Percentiles rank a stretch among this genome's conserved stretches.
Evolutionary conservation across 768 basidiomycete genomes (phyloP).

Genomic region (Cystofilobasidium ferigula): DNA sequence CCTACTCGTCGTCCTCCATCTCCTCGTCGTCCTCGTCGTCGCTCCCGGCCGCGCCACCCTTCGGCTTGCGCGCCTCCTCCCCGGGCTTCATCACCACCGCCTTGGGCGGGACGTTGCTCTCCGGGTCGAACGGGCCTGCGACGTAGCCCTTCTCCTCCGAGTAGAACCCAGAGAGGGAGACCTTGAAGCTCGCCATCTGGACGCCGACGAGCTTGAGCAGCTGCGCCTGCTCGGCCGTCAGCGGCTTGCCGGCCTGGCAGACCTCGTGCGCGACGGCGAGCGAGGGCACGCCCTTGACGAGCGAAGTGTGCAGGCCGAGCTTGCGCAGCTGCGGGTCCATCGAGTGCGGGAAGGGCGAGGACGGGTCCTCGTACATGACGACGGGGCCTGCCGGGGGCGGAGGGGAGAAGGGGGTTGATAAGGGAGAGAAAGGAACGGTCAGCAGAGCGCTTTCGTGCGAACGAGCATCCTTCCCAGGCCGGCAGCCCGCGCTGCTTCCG

Average conservation of each 20-base stretch:
- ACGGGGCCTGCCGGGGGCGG: neutral
- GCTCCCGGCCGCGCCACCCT: neutral
- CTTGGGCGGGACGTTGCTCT: neutral
- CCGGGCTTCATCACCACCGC: neutral
- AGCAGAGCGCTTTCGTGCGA: too few relatives aligned
- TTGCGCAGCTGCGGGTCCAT: constrained; percentile 94
- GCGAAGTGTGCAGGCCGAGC: constrained; percentile 66
- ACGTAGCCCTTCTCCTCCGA: constrained; percentile 15
- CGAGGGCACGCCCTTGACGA: constrained; percentile 80
- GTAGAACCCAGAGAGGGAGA: constrained; percentile 18
- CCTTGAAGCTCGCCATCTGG: constrained; percentile 55
- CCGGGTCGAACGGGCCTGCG: constrained; percentile 13
- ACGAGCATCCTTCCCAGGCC: too few relatives aligned
- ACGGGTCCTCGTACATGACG: constrained; percentile 46
- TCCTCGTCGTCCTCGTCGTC: neutral
- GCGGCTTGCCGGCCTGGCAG: constrained; percentile 65
- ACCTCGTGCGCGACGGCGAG: constrained; percentile 63
- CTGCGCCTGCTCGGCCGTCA: constrained; percentile 81
- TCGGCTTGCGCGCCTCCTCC: neutral
- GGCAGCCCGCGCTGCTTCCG: too few relatives aligned
- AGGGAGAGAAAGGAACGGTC: constrained; percentile 47
- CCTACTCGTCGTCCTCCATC: constrained; percentile 7
- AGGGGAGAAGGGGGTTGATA: too few relatives aligned
- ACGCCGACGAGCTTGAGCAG: constrained; percentile 82
- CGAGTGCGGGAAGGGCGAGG: constrained; percentile 87